Conservation (phyloP, 768 basidiomycete genomes). For the Termitomyces eurrhizus region DNA sequence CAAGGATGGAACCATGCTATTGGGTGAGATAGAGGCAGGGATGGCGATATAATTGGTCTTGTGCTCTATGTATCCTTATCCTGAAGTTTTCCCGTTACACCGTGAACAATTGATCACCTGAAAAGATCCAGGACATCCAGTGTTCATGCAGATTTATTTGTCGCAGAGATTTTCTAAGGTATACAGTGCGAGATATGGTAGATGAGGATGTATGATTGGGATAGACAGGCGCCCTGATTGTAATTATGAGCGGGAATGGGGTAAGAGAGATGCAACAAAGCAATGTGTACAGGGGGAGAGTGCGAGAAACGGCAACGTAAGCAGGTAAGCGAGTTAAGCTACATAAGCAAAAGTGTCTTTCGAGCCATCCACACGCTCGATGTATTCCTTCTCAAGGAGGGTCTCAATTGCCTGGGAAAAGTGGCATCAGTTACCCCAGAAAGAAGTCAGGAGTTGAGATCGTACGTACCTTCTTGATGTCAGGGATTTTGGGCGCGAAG, state of each 20-base stretch:
- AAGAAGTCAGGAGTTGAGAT: background rate
- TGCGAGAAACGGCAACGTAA: background rate
- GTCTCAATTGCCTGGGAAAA: conserved; percentile 77
- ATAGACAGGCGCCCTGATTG: background rate
- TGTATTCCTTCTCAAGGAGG: conserved; percentile 95
- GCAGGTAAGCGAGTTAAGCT: conserved; percentile 36
- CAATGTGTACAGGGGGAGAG: background rate
- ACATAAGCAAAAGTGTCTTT: conserved; percentile 86
- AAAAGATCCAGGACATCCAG: background rate
- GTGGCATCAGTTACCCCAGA: background rate
- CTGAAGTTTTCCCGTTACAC: background rate
- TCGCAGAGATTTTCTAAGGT: background rate
- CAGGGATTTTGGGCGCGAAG: conserved; percentile 91
- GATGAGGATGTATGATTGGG: conserved; percentile 1
- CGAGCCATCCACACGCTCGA: conserved; percentile 91
- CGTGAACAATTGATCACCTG: background rate
- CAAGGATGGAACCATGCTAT: conserved; percentile 89
- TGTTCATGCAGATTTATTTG: conserved; percentile 2
- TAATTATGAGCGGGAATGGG: background rate
- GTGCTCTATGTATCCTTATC: background rate
- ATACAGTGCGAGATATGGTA: conserved; percentile 10
- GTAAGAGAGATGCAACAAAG: conserved; percentile 4
- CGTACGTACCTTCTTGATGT: conserved; percentile 95
- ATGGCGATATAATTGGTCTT: conserved; percentile 31
- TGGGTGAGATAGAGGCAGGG: conserved; percentile 85